phyloP scores from a whole-genome alignment of 1,284 basidiomycete genomes.

The Cryptococcus amylolentus region DNA sequence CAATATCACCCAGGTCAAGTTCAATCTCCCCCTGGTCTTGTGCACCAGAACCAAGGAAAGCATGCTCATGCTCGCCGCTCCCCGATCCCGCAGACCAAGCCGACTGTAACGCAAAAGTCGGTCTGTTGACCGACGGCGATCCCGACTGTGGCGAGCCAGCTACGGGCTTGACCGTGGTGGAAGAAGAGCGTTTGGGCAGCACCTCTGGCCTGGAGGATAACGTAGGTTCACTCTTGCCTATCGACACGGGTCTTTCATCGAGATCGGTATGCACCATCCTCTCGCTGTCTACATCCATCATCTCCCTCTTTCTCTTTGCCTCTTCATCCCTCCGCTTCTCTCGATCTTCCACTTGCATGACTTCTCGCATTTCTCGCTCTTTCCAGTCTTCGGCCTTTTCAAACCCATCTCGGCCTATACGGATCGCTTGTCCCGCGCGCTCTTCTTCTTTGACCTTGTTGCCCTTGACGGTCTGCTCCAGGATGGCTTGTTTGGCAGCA shows the following conservation, averaged over 20 bases:
- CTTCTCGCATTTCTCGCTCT: constrained; percentile 26
- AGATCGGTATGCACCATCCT: neutral
- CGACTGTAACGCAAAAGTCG: too few species aligned
- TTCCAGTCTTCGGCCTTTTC: constrained; percentile 30
- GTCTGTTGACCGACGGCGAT: too few species aligned
- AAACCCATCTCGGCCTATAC: constrained; percentile 41
- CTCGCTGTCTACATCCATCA: neutral
- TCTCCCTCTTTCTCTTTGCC: neutral
- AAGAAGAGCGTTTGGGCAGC: too few species aligned
- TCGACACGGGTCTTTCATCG: too few species aligned
- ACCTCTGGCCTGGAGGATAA: too few species aligned
- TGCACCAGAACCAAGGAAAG: constrained; percentile 4
- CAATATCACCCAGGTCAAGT: constrained; percentile 42
- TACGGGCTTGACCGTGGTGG: too few species aligned
- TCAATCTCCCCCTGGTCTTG: constrained; percentile 22
- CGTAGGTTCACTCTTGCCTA: too few species aligned
- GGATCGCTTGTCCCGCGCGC: constrained; percentile 10
- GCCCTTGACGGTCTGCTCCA: constrained; percentile 36
- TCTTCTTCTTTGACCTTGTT: constrained; percentile 14
- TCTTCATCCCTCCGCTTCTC: constrained; percentile 10
- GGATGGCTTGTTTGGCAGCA: constrained; percentile 25
- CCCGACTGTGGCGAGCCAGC: too few species aligned
- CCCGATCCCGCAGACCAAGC: neutral
- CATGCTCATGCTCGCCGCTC: neutral
- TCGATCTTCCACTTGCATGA: constrained; percentile 17